Evolutionary conservation across 176 grass and related monocot genomes (phyloP).

Genomic region (Otatea glauca): DNA sequence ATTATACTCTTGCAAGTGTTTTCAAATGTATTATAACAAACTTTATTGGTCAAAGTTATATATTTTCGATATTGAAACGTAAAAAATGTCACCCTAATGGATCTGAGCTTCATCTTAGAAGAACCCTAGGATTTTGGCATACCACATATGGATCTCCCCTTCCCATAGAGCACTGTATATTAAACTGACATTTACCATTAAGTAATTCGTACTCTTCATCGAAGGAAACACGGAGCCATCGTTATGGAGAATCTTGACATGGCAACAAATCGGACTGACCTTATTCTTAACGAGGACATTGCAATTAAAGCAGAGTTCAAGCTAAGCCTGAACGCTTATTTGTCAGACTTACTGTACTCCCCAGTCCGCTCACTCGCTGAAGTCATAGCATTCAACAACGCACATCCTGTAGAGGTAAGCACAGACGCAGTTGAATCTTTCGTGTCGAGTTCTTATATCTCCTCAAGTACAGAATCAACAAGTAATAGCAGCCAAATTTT

Average conservation of each 20-base stretch:
- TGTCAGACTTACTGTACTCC: slow-evolving; percentile 47
- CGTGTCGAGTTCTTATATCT: background rate
- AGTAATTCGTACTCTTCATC: background rate
- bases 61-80: too few relatives aligned
- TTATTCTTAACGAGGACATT: fast-evolving
- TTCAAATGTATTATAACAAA: too few relatives aligned
- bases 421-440: background rate
- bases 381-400: slow-evolving; percentile 63
- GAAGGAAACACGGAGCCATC: slow-evolving; percentile 52
- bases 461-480: background rate
- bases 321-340: slow-evolving; percentile 53
- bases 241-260: slow-evolving; percentile 48
- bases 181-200: background rate
- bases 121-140: too few relatives aligned
- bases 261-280: slow-evolving; percentile 21
- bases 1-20: too few relatives aligned
- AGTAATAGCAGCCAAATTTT: background rate
- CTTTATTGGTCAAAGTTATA: too few relatives aligned
- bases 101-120: too few relatives aligned
- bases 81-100: too few relatives aligned
- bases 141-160: background rate
- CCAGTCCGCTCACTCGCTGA: slow-evolving; percentile 56
- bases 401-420: slow-evolving; percentile 42
- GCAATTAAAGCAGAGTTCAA: slow-evolving; percentile 59
- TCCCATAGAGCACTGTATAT: background rate